A percentile compares a stretch with the other conserved stretches of the same genome.
phyloP scores from a whole-genome alignment of 2,329 filamentous ascomycete genomes.

The Teratosphaeria nubilosa region DNA sequence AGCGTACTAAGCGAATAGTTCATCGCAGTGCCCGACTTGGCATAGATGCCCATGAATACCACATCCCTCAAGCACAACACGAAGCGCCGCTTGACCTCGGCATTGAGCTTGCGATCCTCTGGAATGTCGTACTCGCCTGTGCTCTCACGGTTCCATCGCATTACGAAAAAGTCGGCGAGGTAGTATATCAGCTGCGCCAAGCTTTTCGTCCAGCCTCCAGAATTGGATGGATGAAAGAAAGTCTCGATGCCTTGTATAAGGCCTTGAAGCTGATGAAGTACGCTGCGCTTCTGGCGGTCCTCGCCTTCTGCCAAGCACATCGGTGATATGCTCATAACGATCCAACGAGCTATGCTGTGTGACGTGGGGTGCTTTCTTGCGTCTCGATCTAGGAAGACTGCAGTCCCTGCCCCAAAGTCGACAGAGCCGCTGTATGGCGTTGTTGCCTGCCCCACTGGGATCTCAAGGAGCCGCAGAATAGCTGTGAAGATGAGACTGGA shows the following conservation, averaged over 20 bases:
- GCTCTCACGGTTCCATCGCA: constrained; percentile 92
- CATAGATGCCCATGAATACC: constrained; percentile 95
- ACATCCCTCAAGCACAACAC: constrained; percentile 83
- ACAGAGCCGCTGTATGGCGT: constrained; percentile 76
- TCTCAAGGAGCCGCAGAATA: constrained; percentile 79
- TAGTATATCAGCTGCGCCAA: constrained; percentile 86
- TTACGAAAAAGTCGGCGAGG: constrained; percentile 89
- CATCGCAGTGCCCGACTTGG: constrained; percentile 85
- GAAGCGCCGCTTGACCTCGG: constrained; percentile 76
- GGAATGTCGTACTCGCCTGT: constrained; percentile 86
- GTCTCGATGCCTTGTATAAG: constrained; percentile 93
- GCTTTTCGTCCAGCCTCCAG: constrained; percentile 81
- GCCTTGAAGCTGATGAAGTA: constrained; percentile 76
- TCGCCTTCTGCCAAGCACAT: constrained; percentile 64
- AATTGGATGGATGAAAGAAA: constrained; percentile 97
- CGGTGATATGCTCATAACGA: constrained; percentile 86
- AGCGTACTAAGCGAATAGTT: constrained; percentile 85
- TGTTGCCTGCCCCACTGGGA: constrained; percentile 89
- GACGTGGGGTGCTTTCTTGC: constrained; percentile 84
- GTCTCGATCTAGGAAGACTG: constrained; percentile 81
- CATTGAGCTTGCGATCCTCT: constrained; percentile 64
- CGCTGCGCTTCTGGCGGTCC: constrained; percentile 54
- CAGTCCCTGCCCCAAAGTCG: constrained; percentile 73
- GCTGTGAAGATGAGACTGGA: constrained; percentile 89
- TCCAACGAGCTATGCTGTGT: constrained; percentile 86